These are phyloP conservation scores for Cryptococcus amylolentus DNA, from an alignment of 1,284 basidiomycete genomes.

Conservation along the genomic window DNA sequence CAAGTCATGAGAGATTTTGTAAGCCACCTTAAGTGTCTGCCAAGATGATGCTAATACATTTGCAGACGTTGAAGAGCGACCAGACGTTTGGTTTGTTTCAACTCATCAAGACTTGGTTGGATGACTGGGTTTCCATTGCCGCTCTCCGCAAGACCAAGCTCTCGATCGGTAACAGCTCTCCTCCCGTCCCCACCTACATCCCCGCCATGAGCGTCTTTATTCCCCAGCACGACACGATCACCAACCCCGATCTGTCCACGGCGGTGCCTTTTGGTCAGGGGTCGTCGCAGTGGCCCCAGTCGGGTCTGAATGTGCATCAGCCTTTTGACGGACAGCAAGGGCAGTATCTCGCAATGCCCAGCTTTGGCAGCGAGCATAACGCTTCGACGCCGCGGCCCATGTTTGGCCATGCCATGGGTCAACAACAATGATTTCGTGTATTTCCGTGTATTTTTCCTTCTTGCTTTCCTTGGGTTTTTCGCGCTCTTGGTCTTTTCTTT, in stretches of 20 bases:
- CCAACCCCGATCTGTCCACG: slow-evolving; percentile 2
- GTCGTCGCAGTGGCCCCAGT: background rate
- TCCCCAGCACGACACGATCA: background rate
- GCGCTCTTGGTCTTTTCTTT: background rate
- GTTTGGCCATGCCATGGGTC: background rate
- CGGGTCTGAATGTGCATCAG: background rate
- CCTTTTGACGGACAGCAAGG: background rate
- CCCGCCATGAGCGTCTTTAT: slow-evolving; percentile 2
- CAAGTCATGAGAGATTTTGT: slow-evolving; percentile 42
- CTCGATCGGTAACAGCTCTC: slow-evolving; percentile 7
- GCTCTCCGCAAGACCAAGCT: slow-evolving; percentile 31
- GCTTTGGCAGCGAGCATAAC: background rate
- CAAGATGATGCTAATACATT: background rate
- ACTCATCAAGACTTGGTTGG: slow-evolving; percentile 45
- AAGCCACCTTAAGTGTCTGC: slow-evolving; percentile 1
- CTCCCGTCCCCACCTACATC: background rate
- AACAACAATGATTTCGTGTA: background rate
- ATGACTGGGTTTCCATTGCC: slow-evolving; percentile 39
- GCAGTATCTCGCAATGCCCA: background rate
- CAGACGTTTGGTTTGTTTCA: slow-evolving; percentile 42
- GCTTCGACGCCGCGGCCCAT: background rate
- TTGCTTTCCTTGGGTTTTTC: background rate
- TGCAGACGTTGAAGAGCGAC: slow-evolving; percentile 37
- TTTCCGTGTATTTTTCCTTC: background rate
- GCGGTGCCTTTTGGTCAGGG: slow-evolving; percentile 1